Conservation (phyloP, 805 yeast genomes). For the Zygoascus biomembranicola region DNA sequence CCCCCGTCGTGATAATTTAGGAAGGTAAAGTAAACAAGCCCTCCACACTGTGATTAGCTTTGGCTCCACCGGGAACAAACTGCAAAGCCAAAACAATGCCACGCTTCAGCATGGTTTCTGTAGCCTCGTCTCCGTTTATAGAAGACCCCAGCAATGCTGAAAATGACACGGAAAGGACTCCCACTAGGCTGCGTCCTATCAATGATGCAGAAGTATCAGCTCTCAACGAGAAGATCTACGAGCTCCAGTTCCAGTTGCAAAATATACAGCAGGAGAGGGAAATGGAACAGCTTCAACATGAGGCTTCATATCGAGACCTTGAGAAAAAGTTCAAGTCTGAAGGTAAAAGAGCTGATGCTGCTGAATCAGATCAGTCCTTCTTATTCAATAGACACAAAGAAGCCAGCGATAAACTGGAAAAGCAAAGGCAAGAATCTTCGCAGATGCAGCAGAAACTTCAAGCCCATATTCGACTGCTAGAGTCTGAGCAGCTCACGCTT, state of each 20-base stretch:
- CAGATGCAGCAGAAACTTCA: constrained; percentile 22
- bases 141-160: constrained; percentile 6
- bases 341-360: constrained; percentile 27
- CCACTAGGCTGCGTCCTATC: background rate
- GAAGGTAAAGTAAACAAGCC: too few species aligned
- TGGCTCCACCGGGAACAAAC: background rate
- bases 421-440: constrained; percentile 21
- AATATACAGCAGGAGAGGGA: constrained; percentile 35
- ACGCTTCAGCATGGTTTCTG: background rate
- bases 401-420: constrained; percentile 20
- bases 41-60: background rate
- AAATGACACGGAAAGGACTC: background rate
- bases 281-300: constrained; percentile 27
- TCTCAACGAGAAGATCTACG: constrained; percentile 19
- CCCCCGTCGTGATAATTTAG: too few species aligned
- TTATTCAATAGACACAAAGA: constrained; percentile 31
- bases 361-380: constrained; percentile 32
- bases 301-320: constrained; percentile 25
- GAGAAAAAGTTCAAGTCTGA: constrained; percentile 25
- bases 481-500: constrained; percentile 26
- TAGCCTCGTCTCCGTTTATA: constrained; percentile 12
- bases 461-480: constrained; percentile 29
- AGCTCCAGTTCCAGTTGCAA: constrained; percentile 31
- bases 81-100: background rate
- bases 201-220: background rate